Percentiles rank a stretch among this genome's conserved stretches.
Evolutionary conservation across 2,329 filamentous ascomycete species (phyloP).

Genomic region (Juglanconis oblonga): DNA sequence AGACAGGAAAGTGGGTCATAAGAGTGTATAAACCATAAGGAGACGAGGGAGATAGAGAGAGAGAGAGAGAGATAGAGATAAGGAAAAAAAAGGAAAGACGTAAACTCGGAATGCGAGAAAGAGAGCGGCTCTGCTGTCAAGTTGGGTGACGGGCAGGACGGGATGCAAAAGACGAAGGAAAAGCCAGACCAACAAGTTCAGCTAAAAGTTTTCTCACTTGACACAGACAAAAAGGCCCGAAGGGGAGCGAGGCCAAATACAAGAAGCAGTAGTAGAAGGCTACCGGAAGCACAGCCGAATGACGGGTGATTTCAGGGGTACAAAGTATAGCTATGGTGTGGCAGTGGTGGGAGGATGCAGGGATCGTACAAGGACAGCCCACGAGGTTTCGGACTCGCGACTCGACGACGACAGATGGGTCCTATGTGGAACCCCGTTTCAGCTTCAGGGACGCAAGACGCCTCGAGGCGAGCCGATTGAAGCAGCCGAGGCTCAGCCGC

Average conservation of each 20-base stretch:
- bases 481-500: background rate
- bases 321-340: background rate
- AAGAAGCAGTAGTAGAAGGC: background rate
- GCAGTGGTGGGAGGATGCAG: background rate
- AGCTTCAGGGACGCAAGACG: background rate
- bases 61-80: background rate
- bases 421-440: conserved; percentile 1
- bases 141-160: background rate
- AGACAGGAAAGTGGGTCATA: background rate
- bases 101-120: background rate
- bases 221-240: background rate
- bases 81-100: background rate
- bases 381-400: conserved; percentile 2
- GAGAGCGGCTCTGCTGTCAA: background rate
- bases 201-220: background rate
- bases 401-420: background rate
- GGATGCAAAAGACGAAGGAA: background rate
- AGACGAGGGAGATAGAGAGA: background rate
- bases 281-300: background rate
- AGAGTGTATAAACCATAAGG: background rate
- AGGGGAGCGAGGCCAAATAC: background rate
- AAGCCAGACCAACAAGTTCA: background rate
- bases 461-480: background rate
- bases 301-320: background rate
- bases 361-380: conserved; percentile 2